Conservation (phyloP, 768 basidiomycete species). For the Macrolepiota fuliginosa region DNA sequence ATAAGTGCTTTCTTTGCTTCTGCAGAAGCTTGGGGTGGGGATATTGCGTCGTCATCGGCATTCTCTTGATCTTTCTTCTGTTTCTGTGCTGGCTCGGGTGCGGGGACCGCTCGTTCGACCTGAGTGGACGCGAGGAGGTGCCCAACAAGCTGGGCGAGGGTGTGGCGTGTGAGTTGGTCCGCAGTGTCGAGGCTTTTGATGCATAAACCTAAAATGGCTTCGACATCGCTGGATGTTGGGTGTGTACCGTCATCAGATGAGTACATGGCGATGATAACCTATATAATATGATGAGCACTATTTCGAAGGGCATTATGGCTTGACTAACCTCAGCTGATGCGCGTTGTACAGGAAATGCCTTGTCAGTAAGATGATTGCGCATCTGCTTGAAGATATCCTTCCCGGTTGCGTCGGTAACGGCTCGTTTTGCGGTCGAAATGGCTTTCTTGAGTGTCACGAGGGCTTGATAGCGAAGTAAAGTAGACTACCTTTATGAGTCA, state of each 20-base stretch:
- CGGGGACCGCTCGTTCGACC: constrained; percentile 49
- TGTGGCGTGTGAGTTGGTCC: constrained; percentile 80
- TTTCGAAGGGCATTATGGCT: not conserved
- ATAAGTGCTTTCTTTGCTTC: constrained; percentile 69
- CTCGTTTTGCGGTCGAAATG: constrained; percentile 76
- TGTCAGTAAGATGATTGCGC: constrained; percentile 73
- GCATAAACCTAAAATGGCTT: constrained; percentile 64
- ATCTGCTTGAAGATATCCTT: constrained; percentile 88
- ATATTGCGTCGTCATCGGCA: constrained; percentile 51
- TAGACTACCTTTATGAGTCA: constrained; percentile 45
- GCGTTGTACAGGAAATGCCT: constrained; percentile 81
- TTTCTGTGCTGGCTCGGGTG: constrained; percentile 51
- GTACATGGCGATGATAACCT: constrained; percentile 55
- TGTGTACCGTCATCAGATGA: constrained; percentile 50
- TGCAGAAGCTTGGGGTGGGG: constrained; percentile 41
- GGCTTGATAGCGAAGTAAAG: constrained; percentile 82
- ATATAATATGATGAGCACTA: constrained; percentile 15
- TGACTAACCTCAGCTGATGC: constrained; percentile 71
- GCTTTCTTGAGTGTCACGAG: constrained; percentile 77
- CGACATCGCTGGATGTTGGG: constrained; percentile 69
- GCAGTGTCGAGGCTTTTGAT: constrained; percentile 75
- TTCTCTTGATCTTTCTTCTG: constrained; percentile 61
- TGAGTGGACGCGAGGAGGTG: constrained; percentile 86
- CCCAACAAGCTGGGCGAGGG: constrained; percentile 78
- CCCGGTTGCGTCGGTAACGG: constrained; percentile 71